Conservation (phyloP, 345 rosid genomes). For the Iberis pinnata region DNA sequence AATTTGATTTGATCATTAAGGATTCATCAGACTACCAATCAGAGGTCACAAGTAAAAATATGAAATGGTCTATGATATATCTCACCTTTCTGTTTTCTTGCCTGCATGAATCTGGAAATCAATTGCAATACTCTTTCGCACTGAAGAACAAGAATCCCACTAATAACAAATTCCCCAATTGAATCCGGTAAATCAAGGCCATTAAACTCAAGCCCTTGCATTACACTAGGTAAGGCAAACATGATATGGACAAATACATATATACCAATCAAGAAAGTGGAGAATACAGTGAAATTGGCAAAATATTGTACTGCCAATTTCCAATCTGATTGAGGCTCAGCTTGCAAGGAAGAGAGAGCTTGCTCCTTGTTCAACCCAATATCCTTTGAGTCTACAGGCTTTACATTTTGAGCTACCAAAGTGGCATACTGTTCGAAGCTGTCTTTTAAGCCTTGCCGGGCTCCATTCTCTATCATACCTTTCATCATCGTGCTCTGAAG, state of each 20-base stretch:
- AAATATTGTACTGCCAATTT: constrained; percentile 77
- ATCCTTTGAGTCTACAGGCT: constrained; percentile 76
- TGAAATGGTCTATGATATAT: neutral
- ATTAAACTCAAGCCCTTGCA: constrained; percentile 87
- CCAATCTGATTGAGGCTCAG: constrained; percentile 78
- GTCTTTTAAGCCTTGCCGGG: constrained; percentile 75
- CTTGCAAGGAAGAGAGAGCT: constrained; percentile 71
- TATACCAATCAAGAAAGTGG: constrained; percentile 50
- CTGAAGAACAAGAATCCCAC: constrained; percentile 78
- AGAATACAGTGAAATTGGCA: constrained; percentile 71
- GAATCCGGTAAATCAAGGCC: constrained; percentile 97
- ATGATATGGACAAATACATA: constrained; percentile 49
- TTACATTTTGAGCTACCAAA: constrained; percentile 56
- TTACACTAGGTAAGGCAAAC: constrained; percentile 48
- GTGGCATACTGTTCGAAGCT: constrained; percentile 60
- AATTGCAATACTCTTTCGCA: constrained; percentile 54
- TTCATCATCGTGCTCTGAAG: constrained; percentile 89
- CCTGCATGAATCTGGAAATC: constrained; percentile 80
- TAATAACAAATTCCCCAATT: constrained; percentile 72
- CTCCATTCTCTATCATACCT: constrained; percentile 92
- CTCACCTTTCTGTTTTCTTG: constrained; percentile 79
- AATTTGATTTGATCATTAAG: constrained; percentile 7
- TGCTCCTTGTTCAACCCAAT: constrained; percentile 76
- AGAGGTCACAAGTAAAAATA: constrained; percentile 1
- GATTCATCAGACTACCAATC: constrained; percentile 8